Evolutionary conservation across 148 eudicot species (phyloP), one percentile per base, ranked within the genome.

Genomic region (Simmondsia chinensis): DNA sequence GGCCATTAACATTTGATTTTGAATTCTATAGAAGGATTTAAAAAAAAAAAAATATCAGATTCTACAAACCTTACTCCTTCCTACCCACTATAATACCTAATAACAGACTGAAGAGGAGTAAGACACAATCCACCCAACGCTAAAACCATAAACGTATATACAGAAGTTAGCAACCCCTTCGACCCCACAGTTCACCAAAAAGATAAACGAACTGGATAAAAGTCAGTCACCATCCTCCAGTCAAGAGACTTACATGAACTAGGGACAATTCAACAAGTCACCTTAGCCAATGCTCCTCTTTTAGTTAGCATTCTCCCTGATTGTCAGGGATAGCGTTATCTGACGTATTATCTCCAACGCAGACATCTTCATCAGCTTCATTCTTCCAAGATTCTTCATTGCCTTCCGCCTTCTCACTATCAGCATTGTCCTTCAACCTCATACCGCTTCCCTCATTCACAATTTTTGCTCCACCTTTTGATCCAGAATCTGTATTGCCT

Each of bases 261-360:
- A 30, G 66, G 66, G 71, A 68, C 68, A 48, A 40, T 18, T 49
- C 27, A 43, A 10, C 28, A 28, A 50, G 79, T 62, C 78, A 55
- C 66, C 68, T 33, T 44, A 54, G 65, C 49, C 63, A 64, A 70
- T 48, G 61, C 56, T 66, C 59, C 33, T 70, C 71, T 35, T 57
- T 60, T 33, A 50, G 48, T 6, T 24, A 16, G 50, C 37, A 23
- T 33, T 41, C 43, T 20, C 26, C 33, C 39, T 41, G 20, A 28
- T 21, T 46, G 31, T 27, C 20, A 20, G 9, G 5, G 31, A 9
- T 28, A 28, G 9, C 31, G 9, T 28, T 9, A 28, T 9, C 31
- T 5, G 31, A 28, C 6, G 31, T 28, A 28, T 28, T 9, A 39
- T 34, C 63, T 23, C 43, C 52, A 61, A 48, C 59, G 43, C 50